Evolutionary conservation across 805 yeast species (phyloP).

Genomic region (Metschnikowia santaceciliae): DNA sequence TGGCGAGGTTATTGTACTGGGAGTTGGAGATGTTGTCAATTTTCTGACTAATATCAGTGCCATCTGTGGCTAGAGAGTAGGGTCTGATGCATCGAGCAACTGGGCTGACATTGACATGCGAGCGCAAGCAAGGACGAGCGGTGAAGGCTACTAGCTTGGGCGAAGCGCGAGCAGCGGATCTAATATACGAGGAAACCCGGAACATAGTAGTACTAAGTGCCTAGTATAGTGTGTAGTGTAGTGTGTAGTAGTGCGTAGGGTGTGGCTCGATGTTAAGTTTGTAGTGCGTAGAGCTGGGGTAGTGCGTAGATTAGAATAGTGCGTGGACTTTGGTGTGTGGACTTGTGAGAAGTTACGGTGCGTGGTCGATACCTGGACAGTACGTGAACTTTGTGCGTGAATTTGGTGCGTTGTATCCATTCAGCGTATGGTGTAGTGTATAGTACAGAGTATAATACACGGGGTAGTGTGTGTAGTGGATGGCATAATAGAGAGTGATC

Average conservation of each 20-base stretch:
- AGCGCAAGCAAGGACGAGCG: not conserved
- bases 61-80: conserved; percentile 44
- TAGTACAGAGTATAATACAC: too few relatives aligned
- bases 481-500: too few relatives aligned
- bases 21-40: conserved; percentile 45
- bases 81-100: not conserved
- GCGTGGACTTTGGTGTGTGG: too few relatives aligned
- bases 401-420: too few relatives aligned
- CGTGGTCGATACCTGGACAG: too few relatives aligned
- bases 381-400: too few relatives aligned
- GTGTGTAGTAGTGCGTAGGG: not conserved
- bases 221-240: not conserved
- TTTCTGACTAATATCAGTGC: conserved; percentile 48
- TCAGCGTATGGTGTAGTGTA: too few relatives aligned
- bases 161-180: not conserved
- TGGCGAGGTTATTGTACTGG: conserved; percentile 63
- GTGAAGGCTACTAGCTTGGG: not conserved
- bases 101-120: not conserved
- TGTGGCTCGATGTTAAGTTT: too few relatives aligned
- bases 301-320: too few relatives aligned
- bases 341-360: too few relatives aligned
- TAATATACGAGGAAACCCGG: not conserved
- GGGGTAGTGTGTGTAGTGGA: too few relatives aligned
- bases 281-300: too few relatives aligned
- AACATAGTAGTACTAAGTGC: not conserved